Evolutionary conservation across 2,329 filamentous ascomycete species (phyloP).

Genomic region (Blastomyces emzantsi): DNA sequence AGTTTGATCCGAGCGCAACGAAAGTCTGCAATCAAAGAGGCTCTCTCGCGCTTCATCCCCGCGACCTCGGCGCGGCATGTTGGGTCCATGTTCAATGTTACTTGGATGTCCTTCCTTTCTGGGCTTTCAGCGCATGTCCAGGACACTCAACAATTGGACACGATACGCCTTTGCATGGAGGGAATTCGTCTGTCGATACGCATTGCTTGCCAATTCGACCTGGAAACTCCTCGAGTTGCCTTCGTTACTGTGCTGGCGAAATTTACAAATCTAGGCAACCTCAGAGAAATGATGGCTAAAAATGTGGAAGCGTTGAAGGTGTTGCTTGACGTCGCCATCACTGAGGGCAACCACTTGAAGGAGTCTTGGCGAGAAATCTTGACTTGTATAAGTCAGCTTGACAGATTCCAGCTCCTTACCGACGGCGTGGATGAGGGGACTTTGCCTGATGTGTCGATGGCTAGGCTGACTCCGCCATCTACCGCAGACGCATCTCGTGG

Average conservation of each 20-base stretch:
- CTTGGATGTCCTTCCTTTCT: conserved; percentile 98
- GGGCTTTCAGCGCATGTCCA: conserved; percentile 89
- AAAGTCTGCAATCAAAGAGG: conserved; percentile 62
- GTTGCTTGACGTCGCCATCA: conserved; percentile 82
- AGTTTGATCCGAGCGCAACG: conserved; percentile 84
- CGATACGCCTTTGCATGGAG: conserved; percentile 86
- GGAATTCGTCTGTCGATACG: conserved; percentile 90
- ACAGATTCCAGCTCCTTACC: conserved; percentile 88
- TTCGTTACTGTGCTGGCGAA: conserved; percentile 91
- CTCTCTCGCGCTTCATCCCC: conserved; percentile 68
- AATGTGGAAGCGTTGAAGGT: conserved; percentile 92
- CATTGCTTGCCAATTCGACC: conserved; percentile 85
- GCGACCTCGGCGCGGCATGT: conserved; percentile 92
- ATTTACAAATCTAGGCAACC: conserved; percentile 90
- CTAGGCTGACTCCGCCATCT: conserved; percentile 57
- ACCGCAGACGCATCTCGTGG: conserved; percentile 46
- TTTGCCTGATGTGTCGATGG: conserved; percentile 77
- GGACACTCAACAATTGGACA: conserved; percentile 84
- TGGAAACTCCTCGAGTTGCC: conserved; percentile 86
- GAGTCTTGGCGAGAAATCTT: conserved; percentile 93
- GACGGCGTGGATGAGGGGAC: conserved; percentile 88
- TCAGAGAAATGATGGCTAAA: conserved; percentile 90
- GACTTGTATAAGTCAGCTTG: conserved; percentile 90
- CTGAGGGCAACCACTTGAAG: conserved; percentile 80
- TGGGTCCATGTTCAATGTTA: conserved; percentile 96